phyloP scores from a whole-genome alignment of 2,329 filamentous ascomycete species.

The Bimuria novae-zelandiae region DNA sequence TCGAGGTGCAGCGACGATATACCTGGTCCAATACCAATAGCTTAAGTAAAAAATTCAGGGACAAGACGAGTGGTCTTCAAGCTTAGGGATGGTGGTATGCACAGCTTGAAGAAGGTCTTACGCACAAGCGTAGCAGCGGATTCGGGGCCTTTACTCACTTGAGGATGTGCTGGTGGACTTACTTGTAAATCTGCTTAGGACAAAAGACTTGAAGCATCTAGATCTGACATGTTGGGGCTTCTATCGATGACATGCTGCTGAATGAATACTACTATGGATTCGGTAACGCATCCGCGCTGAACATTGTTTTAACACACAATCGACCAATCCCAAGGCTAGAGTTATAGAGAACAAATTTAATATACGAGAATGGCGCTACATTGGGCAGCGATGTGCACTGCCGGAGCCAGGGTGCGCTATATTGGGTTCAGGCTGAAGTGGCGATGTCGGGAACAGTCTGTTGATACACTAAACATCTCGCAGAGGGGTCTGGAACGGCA shows the following conservation, averaged over 20 bases:
- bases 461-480: no score
- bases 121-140: neutral
- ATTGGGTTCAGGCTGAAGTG: conserved; percentile 6
- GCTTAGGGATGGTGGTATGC: conserved; percentile 10
- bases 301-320: neutral
- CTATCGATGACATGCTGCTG: no score
- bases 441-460: no score
- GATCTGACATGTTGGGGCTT: no score
- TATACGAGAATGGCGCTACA: conserved; percentile 1
- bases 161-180: neutral
- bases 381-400: conserved; percentile 4
- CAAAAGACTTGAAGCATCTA: neutral
- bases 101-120: neutral
- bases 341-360: conserved; percentile 9
- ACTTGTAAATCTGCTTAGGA: neutral
- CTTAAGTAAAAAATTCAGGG: neutral
- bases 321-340: neutral
- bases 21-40: no score
- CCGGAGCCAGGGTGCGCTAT: conserved; percentile 3
- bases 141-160: neutral
- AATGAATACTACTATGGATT: neutral
- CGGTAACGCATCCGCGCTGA: conserved; percentile 11
- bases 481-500: neutral
- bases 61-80: conserved; percentile 9
- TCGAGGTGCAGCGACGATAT: neutral